These are phyloP conservation scores for Pseudogymnoascus sp. DNA, from an alignment of 2,329 filamentous ascomycete species.

Conservation along the genomic window DNA sequence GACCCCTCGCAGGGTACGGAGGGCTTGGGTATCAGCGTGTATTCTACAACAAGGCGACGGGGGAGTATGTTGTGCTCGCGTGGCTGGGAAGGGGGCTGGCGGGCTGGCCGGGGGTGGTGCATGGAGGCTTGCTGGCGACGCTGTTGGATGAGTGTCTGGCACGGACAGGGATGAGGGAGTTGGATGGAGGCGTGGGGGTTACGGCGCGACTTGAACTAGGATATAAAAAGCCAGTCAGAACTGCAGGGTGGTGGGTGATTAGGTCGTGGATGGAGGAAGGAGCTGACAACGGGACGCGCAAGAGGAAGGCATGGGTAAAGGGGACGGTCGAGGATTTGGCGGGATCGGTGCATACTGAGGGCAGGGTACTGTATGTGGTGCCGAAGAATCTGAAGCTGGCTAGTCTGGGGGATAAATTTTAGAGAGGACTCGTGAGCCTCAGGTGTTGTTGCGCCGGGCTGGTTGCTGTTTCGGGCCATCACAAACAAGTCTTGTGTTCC, in stretches of 20 bases:
- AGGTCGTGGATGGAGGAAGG: slow-evolving; percentile 38
- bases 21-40: slow-evolving; percentile 49
- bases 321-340: slow-evolving; percentile 46
- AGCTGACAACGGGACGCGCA: slow-evolving; percentile 27
- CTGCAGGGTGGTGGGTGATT: slow-evolving; percentile 57
- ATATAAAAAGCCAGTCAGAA: slow-evolving; percentile 54
- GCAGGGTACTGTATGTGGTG: slow-evolving; percentile 51
- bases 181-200: slow-evolving; percentile 44
- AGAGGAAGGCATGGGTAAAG: slow-evolving; percentile 46
- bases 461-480: neutral
- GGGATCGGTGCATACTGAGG: slow-evolving; percentile 52
- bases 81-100: slow-evolving; percentile 57
- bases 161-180: slow-evolving; percentile 47
- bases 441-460: neutral
- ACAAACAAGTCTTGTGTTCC: neutral
- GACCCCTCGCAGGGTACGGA: slow-evolving; percentile 35
- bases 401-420: neutral
- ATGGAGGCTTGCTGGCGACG: slow-evolving; percentile 64
- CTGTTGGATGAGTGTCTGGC: slow-evolving; percentile 62
- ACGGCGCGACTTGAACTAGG: slow-evolving; percentile 51
- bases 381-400: slow-evolving; percentile 35
- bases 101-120: slow-evolving; percentile 65
- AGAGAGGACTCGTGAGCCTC: slow-evolving; percentile 2
- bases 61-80: slow-evolving; percentile 55
- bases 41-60: slow-evolving; percentile 53